phyloP scores from a whole-genome alignment of 1,139 yeast genomes.

The Candida tetrigidarum region DNA sequence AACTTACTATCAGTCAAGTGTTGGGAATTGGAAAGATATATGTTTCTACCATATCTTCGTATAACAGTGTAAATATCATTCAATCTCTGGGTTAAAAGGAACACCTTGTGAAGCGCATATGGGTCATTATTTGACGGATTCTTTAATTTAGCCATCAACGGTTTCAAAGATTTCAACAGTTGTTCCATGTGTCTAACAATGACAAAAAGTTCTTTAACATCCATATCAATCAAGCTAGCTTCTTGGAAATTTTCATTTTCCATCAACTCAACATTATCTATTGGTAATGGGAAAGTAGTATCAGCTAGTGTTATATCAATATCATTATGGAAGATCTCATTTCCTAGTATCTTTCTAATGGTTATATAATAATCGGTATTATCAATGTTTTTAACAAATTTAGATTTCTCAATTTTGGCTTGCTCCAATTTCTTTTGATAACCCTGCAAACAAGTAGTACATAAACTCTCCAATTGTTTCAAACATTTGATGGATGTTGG shows the following conservation, averaged over 20 bases:
- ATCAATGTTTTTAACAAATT: constrained; percentile 5
- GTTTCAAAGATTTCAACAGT: constrained; percentile 30
- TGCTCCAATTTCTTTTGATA: constrained; percentile 51
- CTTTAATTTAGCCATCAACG: constrained; percentile 28
- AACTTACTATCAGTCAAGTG: constrained; percentile 47
- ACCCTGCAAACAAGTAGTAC: constrained; percentile 46
- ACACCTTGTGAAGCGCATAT: constrained; percentile 52
- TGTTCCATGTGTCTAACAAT: constrained; percentile 25
- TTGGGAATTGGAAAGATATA: constrained; percentile 43
- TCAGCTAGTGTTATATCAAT: constrained; percentile 22
- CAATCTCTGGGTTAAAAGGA: constrained; percentile 47
- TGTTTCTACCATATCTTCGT: constrained; percentile 48
- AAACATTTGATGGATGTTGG: constrained; percentile 38
- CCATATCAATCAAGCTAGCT: constrained; percentile 48
- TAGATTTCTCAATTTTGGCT: constrained; percentile 38
- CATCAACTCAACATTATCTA: constrained; percentile 16
- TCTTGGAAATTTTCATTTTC: constrained; percentile 25
- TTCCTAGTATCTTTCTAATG: constrained; percentile 10
- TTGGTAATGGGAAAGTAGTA: constrained; percentile 23
- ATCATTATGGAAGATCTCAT: constrained; percentile 13
- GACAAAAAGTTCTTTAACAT: constrained; percentile 37
- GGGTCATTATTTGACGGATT: constrained; percentile 20
- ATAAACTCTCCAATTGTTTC: constrained; percentile 38
- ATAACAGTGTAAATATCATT: constrained; percentile 51
- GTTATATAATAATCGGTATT: constrained; percentile 14